Conservation (phyloP, 495 filamentous ascomycete species). For the Usnea hakonensis region DNA sequence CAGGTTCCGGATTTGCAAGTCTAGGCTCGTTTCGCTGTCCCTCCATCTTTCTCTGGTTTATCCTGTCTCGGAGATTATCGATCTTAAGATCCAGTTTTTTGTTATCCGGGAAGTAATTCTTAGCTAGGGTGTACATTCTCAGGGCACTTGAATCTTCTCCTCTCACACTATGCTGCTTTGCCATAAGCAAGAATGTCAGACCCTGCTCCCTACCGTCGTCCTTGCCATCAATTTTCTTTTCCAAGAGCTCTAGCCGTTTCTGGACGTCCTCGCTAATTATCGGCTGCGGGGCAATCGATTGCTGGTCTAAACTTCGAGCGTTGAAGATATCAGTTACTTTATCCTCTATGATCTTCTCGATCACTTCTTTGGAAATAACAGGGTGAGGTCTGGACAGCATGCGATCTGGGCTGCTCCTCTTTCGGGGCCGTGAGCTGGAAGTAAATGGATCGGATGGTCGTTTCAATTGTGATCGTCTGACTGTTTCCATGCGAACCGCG, state of each 20-base stretch:
- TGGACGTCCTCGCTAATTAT: slow-evolving; percentile 71
- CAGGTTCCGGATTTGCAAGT: slow-evolving; percentile 16
- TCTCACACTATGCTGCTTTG: slow-evolving; percentile 77
- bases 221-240: slow-evolving; percentile 69
- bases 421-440: slow-evolving; percentile 30
- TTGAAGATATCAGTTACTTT: slow-evolving; percentile 87
- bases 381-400: slow-evolving; percentile 13
- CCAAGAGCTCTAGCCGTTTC: slow-evolving; percentile 70
- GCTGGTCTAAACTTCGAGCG: slow-evolving; percentile 43
- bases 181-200: slow-evolving; percentile 76
- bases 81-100: slow-evolving; percentile 76
- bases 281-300: slow-evolving; percentile 42
- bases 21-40: slow-evolving; percentile 2
- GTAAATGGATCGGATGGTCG: slow-evolving; percentile 21
- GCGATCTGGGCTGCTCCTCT: slow-evolving; percentile 28
- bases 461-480: slow-evolving; percentile 34
- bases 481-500: slow-evolving; percentile 30
- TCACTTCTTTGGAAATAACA: slow-evolving; percentile 62
- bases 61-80: slow-evolving; percentile 52
- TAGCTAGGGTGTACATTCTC: slow-evolving; percentile 77
- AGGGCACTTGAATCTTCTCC: slow-evolving; percentile 73
- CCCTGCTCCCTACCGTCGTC: slow-evolving; percentile 74
- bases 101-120: slow-evolving; percentile 81
- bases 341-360: slow-evolving; percentile 84
- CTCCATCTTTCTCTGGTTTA: slow-evolving; percentile 32